Conservation (phyloP, 768 basidiomycete genomes). For the Suillus spraguei region DNA sequence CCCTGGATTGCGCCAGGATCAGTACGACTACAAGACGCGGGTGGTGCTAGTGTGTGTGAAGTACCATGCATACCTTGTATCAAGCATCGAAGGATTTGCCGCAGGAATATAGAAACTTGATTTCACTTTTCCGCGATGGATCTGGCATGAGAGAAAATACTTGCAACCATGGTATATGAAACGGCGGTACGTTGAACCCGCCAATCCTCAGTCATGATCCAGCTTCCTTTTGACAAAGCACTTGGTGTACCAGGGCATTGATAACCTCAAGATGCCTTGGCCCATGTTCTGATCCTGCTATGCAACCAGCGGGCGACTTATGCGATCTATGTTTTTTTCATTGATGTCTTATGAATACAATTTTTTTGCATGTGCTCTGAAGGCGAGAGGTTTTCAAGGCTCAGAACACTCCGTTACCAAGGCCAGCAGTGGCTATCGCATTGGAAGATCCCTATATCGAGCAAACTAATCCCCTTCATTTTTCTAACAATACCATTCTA, state of each 20-base stretch:
- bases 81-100: constrained; percentile 44
- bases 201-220: background rate
- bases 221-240: background rate
- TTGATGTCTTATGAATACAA: background rate
- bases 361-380: background rate
- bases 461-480: background rate
- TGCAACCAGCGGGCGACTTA: background rate
- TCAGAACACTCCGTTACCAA: background rate
- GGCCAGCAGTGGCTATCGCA: background rate
- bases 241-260: background rate
- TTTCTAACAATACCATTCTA: background rate
- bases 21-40: constrained; percentile 45
- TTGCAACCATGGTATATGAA: background rate
- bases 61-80: constrained; percentile 50
- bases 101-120: constrained; percentile 23
- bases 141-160: background rate
- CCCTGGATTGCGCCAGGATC: constrained; percentile 48
- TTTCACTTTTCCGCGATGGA: constrained; percentile 21
- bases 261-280: background rate
- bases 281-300: background rate
- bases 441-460: background rate
- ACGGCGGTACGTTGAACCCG: background rate
- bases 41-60: constrained; percentile 21
- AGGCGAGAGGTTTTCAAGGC: background rate
- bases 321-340: background rate